These are phyloP conservation scores for Isabelozyma rhagii DNA, from an alignment of 805 yeast species.

Conservation along the genomic window DNA sequence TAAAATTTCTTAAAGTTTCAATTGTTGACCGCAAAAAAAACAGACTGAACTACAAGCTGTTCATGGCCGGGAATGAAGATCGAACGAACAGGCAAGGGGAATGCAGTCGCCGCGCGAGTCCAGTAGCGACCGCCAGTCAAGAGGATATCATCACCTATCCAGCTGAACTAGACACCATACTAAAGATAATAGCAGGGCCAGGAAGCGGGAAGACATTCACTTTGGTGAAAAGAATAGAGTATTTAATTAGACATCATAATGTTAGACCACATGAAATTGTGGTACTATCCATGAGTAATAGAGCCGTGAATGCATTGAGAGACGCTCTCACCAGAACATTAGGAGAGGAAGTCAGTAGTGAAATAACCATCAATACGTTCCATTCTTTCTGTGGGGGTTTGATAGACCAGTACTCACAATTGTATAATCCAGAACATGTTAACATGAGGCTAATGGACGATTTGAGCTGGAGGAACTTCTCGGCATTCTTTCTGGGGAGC, in stretches of 20 bases:
- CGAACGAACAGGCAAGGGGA: no score
- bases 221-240: constrained; percentile 49
- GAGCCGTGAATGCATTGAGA: constrained; percentile 55
- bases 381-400: constrained; percentile 59
- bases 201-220: constrained; percentile 74
- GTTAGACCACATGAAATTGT: constrained; percentile 53
- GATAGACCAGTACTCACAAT: constrained; percentile 34
- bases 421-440: constrained; percentile 7
- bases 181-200: constrained; percentile 65
- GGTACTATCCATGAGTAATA: constrained; percentile 65
- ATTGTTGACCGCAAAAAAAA: no score
- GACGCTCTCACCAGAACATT: constrained; percentile 25
- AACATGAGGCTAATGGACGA: constrained; percentile 47
- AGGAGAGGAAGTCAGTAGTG: constrained; percentile 27
- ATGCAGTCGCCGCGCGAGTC: not conserved
- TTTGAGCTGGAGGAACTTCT: constrained; percentile 44
- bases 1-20: not conserved
- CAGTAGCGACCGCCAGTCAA: constrained; percentile 43
- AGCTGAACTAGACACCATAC: constrained; percentile 32
- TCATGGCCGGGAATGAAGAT: no score
- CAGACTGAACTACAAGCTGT: no score
- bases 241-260: constrained; percentile 34
- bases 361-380: constrained; percentile 52
- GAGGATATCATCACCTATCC: constrained; percentile 42
- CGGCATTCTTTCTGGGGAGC: constrained; percentile 32